Evolutionary conservation across 768 basidiomycete species (phyloP).

Genomic region (Tremella fuciformis): DNA sequence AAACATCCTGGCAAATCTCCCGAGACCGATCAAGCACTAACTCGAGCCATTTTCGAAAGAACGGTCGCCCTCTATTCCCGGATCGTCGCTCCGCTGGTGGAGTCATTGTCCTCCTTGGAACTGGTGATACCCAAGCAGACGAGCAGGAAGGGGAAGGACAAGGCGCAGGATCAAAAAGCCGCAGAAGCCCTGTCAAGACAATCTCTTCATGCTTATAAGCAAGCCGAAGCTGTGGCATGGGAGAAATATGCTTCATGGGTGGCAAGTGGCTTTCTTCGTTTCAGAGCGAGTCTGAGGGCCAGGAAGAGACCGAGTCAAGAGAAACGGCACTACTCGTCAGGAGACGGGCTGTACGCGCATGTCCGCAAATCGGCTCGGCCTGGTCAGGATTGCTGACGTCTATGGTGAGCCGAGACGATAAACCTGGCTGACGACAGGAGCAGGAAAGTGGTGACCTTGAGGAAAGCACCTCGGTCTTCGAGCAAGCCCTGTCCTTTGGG

Average conservation of each 20-base stretch:
- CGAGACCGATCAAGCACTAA: conserved; percentile 18
- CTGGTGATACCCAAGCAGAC: conserved; percentile 8
- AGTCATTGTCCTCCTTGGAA: background rate
- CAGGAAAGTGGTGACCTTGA: conserved; percentile 6
- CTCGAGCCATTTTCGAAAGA: conserved; percentile 31
- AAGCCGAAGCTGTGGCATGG: conserved; percentile 43
- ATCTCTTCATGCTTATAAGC: conserved; percentile 28
- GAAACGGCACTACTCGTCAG: conserved; percentile 15
- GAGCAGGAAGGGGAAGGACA: conserved; percentile 21
- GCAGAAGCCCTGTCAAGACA: conserved; percentile 4
- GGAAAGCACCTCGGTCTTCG: conserved; percentile 18
- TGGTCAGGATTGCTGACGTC: conserved; percentile 30
- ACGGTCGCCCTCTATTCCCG: conserved; percentile 22
- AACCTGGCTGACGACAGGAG: conserved; percentile 24
- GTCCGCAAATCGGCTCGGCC: conserved; percentile 33
- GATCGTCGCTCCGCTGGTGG: background rate
- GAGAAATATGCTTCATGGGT: conserved; percentile 32
- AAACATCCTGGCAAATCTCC: conserved; percentile 16
- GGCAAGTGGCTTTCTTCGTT: conserved; percentile 20
- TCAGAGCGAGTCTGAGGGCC: no score
- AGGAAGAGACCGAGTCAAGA: conserved; percentile 8
- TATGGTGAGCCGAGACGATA: conserved; percentile 24
- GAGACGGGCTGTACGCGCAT: conserved; percentile 34
- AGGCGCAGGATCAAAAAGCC: conserved; percentile 11
- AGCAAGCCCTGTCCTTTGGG: conserved; percentile 28